These are phyloP conservation scores for Sphaerulina vaccinii DNA, from an alignment of 2,329 filamentous ascomycete species.

Conservation along the genomic window DNA sequence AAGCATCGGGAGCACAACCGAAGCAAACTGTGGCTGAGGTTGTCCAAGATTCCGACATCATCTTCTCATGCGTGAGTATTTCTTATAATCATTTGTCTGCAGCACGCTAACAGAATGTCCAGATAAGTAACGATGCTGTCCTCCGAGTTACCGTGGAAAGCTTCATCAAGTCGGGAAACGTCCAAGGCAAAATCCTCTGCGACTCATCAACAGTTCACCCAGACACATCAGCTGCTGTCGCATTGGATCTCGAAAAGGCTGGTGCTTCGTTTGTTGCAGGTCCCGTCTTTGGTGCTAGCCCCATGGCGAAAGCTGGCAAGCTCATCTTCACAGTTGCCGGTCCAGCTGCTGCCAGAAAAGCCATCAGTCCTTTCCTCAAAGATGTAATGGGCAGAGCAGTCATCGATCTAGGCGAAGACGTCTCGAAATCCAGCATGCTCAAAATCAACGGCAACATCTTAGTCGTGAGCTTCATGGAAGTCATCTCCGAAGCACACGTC, in stretches of 20 bases:
- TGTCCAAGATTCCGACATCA: neutral
- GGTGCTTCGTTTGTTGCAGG: slow-evolving; percentile 37
- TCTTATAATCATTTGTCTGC: neutral
- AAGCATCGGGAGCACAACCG: neutral
- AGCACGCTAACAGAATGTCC: neutral
- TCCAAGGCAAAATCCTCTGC: slow-evolving; percentile 32
- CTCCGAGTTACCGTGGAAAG: neutral
- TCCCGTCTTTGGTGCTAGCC: slow-evolving; percentile 47
- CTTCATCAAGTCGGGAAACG: slow-evolving; percentile 2
- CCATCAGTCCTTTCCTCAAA: slow-evolving; percentile 43
- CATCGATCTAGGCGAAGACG: slow-evolving; percentile 47
- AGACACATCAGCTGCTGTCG: slow-evolving; percentile 37
- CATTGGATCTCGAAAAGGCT: slow-evolving; percentile 37
- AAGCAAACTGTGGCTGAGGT: neutral
- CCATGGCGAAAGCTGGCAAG: slow-evolving; percentile 47
- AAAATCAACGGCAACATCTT: slow-evolving; percentile 50
- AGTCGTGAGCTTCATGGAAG: slow-evolving; percentile 47
- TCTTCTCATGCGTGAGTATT: neutral
- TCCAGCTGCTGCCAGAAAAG: slow-evolving; percentile 24
- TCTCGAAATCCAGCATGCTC: slow-evolving; percentile 43
- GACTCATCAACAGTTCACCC: slow-evolving; percentile 39
- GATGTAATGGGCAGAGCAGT: slow-evolving; percentile 45
- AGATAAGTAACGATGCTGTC: slow-evolving; percentile 6
- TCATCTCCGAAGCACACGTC: slow-evolving; percentile 47
- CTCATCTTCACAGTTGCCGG: slow-evolving; percentile 48